A percentile compares a stretch with the other conserved stretches of the same genome.
Evolutionary conservation across 768 basidiomycete genomes (phyloP).

Genomic region (Boletellus emodensis): DNA sequence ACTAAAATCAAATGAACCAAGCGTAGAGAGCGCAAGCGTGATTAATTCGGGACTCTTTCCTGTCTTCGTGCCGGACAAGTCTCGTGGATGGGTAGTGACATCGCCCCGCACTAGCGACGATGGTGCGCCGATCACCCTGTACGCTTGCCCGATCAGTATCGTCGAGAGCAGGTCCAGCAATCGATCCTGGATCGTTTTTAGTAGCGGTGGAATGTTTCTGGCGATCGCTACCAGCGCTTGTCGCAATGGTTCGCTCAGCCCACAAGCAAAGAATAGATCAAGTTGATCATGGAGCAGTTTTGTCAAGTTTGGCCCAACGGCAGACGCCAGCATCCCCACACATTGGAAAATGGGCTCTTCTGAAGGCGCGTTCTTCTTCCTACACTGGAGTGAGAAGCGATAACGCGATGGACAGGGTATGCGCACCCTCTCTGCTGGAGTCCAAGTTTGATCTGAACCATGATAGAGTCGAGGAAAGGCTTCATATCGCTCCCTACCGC

Average conservation of each 20-base stretch:
- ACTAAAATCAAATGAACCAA: slow-evolving; percentile 92
- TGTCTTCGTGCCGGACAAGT: slow-evolving; percentile 48
- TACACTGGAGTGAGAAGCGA: slow-evolving; percentile 21
- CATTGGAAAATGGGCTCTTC: slow-evolving; percentile 98
- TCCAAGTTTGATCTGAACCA: slow-evolving; percentile 85
- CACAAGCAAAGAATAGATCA: slow-evolving; percentile 94
- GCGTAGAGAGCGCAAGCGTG: slow-evolving; percentile 78
- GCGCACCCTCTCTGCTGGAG: slow-evolving; percentile 80
- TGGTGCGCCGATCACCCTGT: slow-evolving; percentile 87
- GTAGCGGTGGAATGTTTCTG: slow-evolving; percentile 80
- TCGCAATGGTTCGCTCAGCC: slow-evolving; percentile 83
- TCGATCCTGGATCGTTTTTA: slow-evolving; percentile 94
- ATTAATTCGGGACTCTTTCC: slow-evolving; percentile 66
- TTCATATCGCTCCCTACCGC: slow-evolving; percentile 95
- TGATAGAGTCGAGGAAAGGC: slow-evolving; percentile 88
- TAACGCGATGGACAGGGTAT: not conserved
- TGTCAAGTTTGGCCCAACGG: slow-evolving; percentile 94
- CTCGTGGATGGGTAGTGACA: slow-evolving; percentile 43
- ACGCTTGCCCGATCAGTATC: slow-evolving; percentile 78
- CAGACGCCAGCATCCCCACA: slow-evolving; percentile 90
- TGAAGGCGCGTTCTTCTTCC: slow-evolving; percentile 85
- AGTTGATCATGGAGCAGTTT: slow-evolving; percentile 95
- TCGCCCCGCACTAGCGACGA: slow-evolving; percentile 54
- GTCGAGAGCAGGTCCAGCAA: slow-evolving; percentile 80
- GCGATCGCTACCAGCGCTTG: slow-evolving; percentile 83